Evolutionary conservation across 2,329 filamentous ascomycete species (phyloP).

Genomic region (Domatiomyces catenatus): DNA sequence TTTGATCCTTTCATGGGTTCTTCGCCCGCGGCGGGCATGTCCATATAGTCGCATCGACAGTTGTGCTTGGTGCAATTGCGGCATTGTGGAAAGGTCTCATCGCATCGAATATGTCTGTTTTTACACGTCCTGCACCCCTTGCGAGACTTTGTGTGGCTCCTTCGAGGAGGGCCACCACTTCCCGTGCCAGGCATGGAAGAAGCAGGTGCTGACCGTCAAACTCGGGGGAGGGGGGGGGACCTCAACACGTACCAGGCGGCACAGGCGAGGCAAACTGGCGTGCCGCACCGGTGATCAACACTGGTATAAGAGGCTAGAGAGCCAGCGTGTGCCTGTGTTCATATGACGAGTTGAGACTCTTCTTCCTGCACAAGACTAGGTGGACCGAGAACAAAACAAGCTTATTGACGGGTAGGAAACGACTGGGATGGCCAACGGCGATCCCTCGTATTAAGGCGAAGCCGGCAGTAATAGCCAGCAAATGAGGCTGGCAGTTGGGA

Average conservation of each 20-base stretch:
- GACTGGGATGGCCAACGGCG: background rate
- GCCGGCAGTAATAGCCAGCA: background rate
- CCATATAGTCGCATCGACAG: constrained; percentile 95
- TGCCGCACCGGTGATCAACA: background rate
- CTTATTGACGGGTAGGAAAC: background rate
- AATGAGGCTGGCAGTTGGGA: background rate
- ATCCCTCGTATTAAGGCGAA: background rate
- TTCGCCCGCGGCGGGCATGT: constrained; percentile 51
- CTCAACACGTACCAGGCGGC: background rate
- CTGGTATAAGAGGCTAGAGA: background rate
- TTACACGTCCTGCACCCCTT: constrained; percentile 99
- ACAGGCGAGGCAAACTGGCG: background rate
- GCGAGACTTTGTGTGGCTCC: constrained; percentile 94
- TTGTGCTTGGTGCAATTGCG: constrained; percentile 99
- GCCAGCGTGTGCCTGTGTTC: background rate
- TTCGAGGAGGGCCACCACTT: constrained; percentile 76
- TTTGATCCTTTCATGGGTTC: constrained; percentile 37
- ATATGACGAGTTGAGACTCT: background rate
- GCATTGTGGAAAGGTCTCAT: constrained; percentile 95
- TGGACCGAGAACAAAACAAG: background rate
- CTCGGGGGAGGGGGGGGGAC: background rate
- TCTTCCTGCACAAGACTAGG: background rate
- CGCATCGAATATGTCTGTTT: constrained; percentile 89
- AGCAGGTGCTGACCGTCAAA: background rate
- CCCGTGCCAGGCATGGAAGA: constrained; percentile 61